These are phyloP conservation scores for Herpetospermum pedunculosum DNA, from an alignment of 306 rosid genomes.

Conservation along the genomic window DNA sequence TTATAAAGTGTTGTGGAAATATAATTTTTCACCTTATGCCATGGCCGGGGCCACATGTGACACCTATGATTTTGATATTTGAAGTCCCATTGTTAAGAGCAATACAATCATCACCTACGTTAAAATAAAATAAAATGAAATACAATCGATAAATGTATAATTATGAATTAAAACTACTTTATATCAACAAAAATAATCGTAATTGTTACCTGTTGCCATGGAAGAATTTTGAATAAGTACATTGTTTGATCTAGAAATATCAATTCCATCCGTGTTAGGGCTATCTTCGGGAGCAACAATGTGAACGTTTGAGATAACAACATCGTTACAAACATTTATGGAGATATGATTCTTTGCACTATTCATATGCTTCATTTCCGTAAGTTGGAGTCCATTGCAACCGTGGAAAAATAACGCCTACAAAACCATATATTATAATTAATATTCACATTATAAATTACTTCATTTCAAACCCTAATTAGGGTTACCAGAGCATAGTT, in stretches of 20 bases:
- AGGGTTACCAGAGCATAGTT: too few species aligned
- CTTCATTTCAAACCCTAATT: not conserved
- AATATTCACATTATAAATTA: not conserved
- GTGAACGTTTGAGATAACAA: not conserved
- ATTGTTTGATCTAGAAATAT: not conserved
- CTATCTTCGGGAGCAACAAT: conserved; percentile 10
- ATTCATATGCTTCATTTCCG: not conserved
- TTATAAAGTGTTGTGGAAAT: too few species aligned
- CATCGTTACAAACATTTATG: not conserved
- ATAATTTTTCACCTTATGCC: not conserved
- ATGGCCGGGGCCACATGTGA: not conserved
- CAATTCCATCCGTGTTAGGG: conserved; percentile 19
- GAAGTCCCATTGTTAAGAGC: conserved; percentile 16
- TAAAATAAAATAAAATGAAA: not conserved
- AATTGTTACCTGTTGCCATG: conserved; percentile 13
- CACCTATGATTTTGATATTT: not conserved
- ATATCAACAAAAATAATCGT: not conserved
- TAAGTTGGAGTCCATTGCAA: not conserved
- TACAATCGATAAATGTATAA: not conserved
- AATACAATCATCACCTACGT: conserved; percentile 39
- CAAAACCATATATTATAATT: not conserved
- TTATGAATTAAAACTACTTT: not conserved
- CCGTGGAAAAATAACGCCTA: not conserved
- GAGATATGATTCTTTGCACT: conserved; percentile 10
- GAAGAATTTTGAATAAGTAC: not conserved